Evolutionary conservation across 495 filamentous ascomycete species (phyloP).

Genomic region (Parachaetomium inaequale): DNA sequence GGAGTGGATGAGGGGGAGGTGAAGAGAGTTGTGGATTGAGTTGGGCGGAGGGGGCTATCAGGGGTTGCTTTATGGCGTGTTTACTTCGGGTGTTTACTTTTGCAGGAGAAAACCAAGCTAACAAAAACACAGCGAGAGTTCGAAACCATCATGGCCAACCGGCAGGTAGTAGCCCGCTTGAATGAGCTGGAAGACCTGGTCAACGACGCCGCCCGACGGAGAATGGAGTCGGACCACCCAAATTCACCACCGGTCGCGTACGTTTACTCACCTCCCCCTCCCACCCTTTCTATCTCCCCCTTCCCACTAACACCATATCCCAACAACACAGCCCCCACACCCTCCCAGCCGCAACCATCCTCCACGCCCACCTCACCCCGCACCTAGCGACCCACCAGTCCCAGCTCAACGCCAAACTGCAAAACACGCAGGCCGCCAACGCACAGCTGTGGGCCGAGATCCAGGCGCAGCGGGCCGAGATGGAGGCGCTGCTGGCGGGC

Average conservation of each 20-base stretch:
- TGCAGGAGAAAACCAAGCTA: not conserved
- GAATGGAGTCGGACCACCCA: constrained; percentile 41
- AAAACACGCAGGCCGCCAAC: constrained; percentile 62
- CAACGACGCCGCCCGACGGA: constrained; percentile 58
- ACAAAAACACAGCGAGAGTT: constrained; percentile 59
- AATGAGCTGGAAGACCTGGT: constrained; percentile 81
- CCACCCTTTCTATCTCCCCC: not conserved
- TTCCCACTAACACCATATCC: constrained; percentile 28
- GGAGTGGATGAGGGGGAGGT: not conserved
- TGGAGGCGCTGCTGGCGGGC: constrained; percentile 60
- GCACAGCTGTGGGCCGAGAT: constrained; percentile 58
- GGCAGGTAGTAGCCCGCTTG: constrained; percentile 67
- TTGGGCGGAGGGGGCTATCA: not conserved
- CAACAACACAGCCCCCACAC: constrained; percentile 61
- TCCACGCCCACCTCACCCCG: constrained; percentile 67
- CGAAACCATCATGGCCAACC: constrained; percentile 65
- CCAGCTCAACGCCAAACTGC: constrained; percentile 58
- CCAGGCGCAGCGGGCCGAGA: constrained; percentile 65
- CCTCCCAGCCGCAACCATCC: constrained; percentile 63
- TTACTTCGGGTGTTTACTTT: not conserved
- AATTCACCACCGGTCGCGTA: constrained; percentile 43
- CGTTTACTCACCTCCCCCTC: constrained; percentile 25
- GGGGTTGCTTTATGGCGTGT: not conserved
- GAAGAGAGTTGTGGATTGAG: not conserved
- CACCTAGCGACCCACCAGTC: constrained; percentile 59